Evolutionary conservation across 257 asterid genomes (phyloP).

Genomic region (Nicotiana sylvestris): DNA sequence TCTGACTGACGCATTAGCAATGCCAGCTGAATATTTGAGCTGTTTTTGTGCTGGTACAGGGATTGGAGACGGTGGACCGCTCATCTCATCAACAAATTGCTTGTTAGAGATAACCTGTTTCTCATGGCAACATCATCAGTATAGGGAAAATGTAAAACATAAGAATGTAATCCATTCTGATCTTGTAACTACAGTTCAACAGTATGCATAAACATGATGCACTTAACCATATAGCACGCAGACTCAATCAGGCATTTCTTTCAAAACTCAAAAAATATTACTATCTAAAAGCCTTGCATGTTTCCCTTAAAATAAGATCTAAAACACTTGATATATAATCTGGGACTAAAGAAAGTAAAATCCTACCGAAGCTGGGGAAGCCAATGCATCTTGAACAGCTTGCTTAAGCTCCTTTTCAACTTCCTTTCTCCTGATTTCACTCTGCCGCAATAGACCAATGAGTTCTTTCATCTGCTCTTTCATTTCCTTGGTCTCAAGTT

Average conservation of each 20-base stretch:
- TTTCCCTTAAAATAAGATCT: not conserved
- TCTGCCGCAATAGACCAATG: conserved; percentile 70
- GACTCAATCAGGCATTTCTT: not conserved
- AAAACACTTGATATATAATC: not conserved
- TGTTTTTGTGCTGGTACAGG: conserved; percentile 96
- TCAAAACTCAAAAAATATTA: not conserved
- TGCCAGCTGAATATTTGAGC: conserved; percentile 92
- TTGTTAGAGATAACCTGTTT: conserved; percentile 50
- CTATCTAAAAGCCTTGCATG: not conserved
- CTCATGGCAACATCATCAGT: not conserved
- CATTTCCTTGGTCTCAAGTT: conserved; percentile 83
- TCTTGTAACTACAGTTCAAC: not conserved
- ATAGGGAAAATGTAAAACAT: not conserved
- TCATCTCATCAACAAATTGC: conserved; percentile 63
- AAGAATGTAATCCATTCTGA: not conserved
- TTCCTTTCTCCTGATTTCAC: conserved; percentile 83
- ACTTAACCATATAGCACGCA: not conserved
- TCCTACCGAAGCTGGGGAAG: conserved; percentile 79
- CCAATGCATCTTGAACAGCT: conserved; percentile 43
- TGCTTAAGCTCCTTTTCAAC: conserved; percentile 81
- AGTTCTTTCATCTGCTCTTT: conserved; percentile 94
- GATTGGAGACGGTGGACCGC: conserved; percentile 73
- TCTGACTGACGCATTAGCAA: conserved; percentile 70
- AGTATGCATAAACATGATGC: not conserved
- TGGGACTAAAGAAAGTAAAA: conserved; percentile 1